These are phyloP conservation scores for Quercus suber DNA, from an alignment of 306 rosid species.

Conservation along the genomic window DNA sequence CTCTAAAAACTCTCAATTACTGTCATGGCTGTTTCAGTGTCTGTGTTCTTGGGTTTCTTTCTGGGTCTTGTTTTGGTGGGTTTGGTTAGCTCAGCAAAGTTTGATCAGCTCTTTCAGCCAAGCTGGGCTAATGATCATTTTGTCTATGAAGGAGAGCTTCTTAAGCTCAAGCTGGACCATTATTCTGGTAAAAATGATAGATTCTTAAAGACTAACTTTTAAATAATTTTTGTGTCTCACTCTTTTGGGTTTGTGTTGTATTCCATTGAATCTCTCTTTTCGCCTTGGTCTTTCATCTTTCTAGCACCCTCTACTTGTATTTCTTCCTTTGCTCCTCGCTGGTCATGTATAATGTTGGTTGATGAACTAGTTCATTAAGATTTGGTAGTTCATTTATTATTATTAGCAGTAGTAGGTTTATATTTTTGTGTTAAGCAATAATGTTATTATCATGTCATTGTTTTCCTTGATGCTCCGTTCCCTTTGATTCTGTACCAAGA, in stretches of 20 bases:
- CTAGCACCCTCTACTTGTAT: too few species aligned
- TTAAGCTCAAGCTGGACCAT: constrained; percentile 76
- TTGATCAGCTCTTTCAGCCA: constrained; percentile 83
- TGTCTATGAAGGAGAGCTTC: constrained; percentile 62
- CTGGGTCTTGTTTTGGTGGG: constrained; percentile 46
- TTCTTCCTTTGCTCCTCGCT: too few species aligned
- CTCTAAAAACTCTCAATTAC: background rate
- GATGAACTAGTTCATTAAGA: too few species aligned
- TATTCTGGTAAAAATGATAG: constrained; percentile 53
- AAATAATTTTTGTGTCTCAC: too few species aligned
- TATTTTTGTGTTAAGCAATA: too few species aligned
- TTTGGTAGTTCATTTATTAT: too few species aligned
- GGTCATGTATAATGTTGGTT: too few species aligned
- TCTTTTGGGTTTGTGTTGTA: background rate
- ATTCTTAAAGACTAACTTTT: background rate
- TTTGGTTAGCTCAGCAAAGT: constrained; percentile 51
- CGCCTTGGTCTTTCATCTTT: background rate
- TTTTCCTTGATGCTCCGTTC: too few species aligned
- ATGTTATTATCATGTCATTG: too few species aligned
- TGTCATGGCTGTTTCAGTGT: constrained; percentile 22
- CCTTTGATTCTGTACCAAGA: too few species aligned
- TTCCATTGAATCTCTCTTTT: background rate
- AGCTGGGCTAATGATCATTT: constrained; percentile 89
- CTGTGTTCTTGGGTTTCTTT: constrained; percentile 22
- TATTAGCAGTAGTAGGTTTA: too few species aligned